Base-by-base conservation (phyloP, 257 asterid species). In the Solanum neorickii region DNA sequence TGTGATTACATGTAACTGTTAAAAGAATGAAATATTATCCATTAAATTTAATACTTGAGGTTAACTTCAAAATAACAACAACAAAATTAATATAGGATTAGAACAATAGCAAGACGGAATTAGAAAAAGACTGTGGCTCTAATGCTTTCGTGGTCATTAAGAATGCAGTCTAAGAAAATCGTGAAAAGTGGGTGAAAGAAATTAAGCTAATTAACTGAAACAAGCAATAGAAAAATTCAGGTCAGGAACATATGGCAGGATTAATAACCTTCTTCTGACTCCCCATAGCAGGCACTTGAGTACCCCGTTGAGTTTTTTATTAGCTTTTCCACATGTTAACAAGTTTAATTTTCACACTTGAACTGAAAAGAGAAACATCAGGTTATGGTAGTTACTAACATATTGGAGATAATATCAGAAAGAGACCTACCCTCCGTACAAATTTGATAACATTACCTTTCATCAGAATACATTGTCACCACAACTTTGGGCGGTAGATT, bases 231-330 rank as follows among this genome's bases (percentile, higher is more conserved):
- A 42, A 41, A 75, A 44, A 41, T 23, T 41, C 59, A 75, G 56
- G 21, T 74, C 49, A 78, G 74, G 83, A 80, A 44, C 41, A 7
- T 27, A 60, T 56, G 23, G 29, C 69, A 20, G 21, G 75, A 39
- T 90, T 73, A 56, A 52, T 89, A 86, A 93, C 98, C 83, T 83
- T 92, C 90, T 65, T 74, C 88, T 39, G 89, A 65, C 86, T 89
- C 91, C 82, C 59, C 20, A 88, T 83, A 39, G 84, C 74, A 49
- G 31, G 72, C 37, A 16, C 47, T 65, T n/a, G 35, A 20, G 29
- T 84, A 65, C 75, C 89, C 46, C 90, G 89, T 15, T 33, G 82
- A 83, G 70, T 70, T 89, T 76, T 90, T 86, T 87, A 74, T 82
- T 74, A 89, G 59, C 44, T 82, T 83, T 89, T 88, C 90, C 89